Evolutionary conservation across 2,329 filamentous ascomycete species (phyloP), one percentile per base, ranked within the genome.

Genomic region (Scytalidium lignicola): DNA sequence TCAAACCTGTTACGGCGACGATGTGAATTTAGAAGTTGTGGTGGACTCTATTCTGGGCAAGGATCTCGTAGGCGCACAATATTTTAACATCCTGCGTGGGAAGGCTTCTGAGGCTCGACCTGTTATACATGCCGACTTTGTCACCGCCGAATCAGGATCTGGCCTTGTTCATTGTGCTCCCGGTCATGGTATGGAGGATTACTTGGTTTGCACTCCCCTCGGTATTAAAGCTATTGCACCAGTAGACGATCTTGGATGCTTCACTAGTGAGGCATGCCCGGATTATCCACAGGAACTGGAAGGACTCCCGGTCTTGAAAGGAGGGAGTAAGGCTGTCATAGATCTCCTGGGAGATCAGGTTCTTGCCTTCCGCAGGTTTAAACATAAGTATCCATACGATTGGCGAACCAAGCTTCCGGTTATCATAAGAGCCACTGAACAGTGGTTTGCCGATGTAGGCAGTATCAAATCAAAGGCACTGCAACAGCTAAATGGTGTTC

Each of bases 311-410:
- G 90, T 95, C 8, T 74, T 90, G 26, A 78, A 79, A 17, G 80
- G 82, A 8, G 91, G 90, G 39, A 82, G 82, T 29, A 70, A 76
- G 44, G 78, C 79, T 3, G 84, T 96, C 1, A 67, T 97, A 28
- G 74, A 83, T 1, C 73, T 93, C 45, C 73, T 96, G 2, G 70
- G 74, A 21, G 71, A 76, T 0, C 72, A 82, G 52, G 78, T 97
- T 3, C 70, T 96, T 39, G 76, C 78, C 37, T 79, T 78, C 3
- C 86, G 95, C 58, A 75, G 75, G 49, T 86, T 92, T 64, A 77
- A 76, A 46, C 93, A 99, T 74, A 97, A 96, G 67, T 97, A 97
- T 65, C 93, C 93, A 0, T 96, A 97, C 58, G 93, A 99, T 69
- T 99, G 93, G 93, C 80, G 93, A 47, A 95, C 92, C 0, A 99